Evolutionary conservation across 2,329 filamentous ascomycete species (phyloP).

Genomic region (Parastagonospora nodorum): DNA sequence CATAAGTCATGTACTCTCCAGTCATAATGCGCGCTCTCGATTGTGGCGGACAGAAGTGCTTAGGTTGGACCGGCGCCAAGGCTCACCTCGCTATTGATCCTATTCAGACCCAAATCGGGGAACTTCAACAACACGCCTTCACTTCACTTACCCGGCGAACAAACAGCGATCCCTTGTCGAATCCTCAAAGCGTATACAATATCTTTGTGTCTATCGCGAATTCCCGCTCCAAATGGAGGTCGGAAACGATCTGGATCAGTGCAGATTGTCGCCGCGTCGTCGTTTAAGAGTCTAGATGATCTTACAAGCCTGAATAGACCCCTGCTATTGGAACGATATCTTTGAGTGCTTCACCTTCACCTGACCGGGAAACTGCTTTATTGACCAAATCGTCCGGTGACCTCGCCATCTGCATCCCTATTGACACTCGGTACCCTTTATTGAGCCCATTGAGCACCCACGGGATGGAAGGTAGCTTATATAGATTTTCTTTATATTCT

Average conservation of each 20-base stretch:
- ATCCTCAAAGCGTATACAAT: conserved; percentile 1
- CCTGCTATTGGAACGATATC: conserved; percentile 10
- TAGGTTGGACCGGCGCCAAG: conserved; percentile 17
- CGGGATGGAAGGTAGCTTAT: not conserved
- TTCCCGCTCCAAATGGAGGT: conserved; percentile 5
- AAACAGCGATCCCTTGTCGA: conserved; percentile 19
- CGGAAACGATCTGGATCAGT: conserved; percentile 9
- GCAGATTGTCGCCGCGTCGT: not conserved
- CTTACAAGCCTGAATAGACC: not conserved
- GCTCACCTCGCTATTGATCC: conserved; percentile 23
- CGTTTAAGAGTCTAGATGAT: conserved; percentile 5
- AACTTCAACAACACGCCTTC: conserved; percentile 16
- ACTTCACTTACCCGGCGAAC: conserved; percentile 11
- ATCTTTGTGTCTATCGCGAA: conserved; percentile 15
- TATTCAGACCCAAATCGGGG: conserved; percentile 38
- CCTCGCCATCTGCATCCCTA: conserved; percentile 8
- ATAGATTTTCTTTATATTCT: not conserved
- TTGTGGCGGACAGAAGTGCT: not conserved
- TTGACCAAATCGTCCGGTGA: conserved; percentile 11
- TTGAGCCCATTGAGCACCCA: conserved; percentile 23
- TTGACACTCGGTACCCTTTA: conserved; percentile 17
- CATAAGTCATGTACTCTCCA: not conserved
- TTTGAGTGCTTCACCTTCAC: conserved; percentile 19
- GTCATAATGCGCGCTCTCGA: not conserved
- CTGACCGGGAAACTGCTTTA: conserved; percentile 3